Conservation (phyloP, 2,329 filamentous ascomycete genomes). For the Diaporthe capsici region DNA sequence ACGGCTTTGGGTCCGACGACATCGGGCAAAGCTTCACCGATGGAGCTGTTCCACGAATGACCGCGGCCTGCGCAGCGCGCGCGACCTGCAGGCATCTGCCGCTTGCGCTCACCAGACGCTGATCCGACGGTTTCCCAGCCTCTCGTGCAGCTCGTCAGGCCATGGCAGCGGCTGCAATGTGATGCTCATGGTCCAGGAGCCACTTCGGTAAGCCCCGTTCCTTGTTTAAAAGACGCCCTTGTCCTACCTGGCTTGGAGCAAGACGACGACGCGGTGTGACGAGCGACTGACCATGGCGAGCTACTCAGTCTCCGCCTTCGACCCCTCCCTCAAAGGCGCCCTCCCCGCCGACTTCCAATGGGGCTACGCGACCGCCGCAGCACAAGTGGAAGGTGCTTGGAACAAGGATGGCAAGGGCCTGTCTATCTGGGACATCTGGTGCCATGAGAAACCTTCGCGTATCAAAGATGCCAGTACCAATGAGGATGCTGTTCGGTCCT, state of each 20-base stretch:
- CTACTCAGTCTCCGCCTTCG: constrained; percentile 45
- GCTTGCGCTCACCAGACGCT: neutral
- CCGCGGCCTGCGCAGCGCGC: neutral
- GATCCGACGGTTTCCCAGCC: constrained; percentile 2
- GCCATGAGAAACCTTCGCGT: constrained; percentile 53
- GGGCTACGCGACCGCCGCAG: constrained; percentile 58
- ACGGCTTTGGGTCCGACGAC: neutral
- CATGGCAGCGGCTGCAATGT: neutral
- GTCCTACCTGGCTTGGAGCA: neutral
- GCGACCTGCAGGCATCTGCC: neutral
- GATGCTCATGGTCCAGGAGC: neutral
- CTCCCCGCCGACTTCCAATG: constrained; percentile 55
- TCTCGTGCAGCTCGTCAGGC: neutral
- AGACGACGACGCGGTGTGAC: neutral
- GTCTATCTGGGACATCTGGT: constrained; percentile 58
- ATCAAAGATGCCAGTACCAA: constrained; percentile 56
- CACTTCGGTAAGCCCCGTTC: neutral
- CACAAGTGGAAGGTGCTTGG: constrained; percentile 59
- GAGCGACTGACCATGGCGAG: constrained; percentile 36
- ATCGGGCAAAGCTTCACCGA: constrained; percentile 37
- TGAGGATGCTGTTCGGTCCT: constrained; percentile 56
- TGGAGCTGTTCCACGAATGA: constrained; percentile 38
- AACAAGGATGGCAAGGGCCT: constrained; percentile 57
- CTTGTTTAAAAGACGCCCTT: neutral
- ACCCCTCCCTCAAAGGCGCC: constrained; percentile 47